Base-by-base conservation (phyloP, 208 protist species). In the Trypanosoma cruzi region DNA sequence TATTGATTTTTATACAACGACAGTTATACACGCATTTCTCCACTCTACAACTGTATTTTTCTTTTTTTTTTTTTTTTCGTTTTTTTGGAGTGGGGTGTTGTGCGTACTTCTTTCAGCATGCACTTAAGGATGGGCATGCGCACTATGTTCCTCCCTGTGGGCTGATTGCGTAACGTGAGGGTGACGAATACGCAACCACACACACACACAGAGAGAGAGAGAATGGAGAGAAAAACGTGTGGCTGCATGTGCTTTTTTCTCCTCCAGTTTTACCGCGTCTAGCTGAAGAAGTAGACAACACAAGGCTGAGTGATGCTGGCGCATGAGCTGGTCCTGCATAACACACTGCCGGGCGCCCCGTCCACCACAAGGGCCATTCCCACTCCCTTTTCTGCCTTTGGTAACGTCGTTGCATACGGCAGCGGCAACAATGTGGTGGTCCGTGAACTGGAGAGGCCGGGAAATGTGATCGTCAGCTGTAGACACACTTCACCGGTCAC, bases 351-450 rank as follows among this genome's bases (percentile, higher is more conserved):
- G 3, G 48, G 71, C n/a, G 68, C 84, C 1, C 80, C 84, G 1
- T 65, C 71, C 22, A 78, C 80, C 29, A 73, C 71, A 24, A 69
- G 84, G 13, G 80, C 77, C 2, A 57, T 68, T 52, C 63, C 80
- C 5, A 59, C 52, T 3, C 67, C 60, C 28, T n/a, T 86, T 28
- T 75, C 71, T 20, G 40, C 68, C 29, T 44, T 73, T 63, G 37
- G 50, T 7, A 69, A 64, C 31, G 42, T 55, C 22, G 49, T 89
- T 26, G 84, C 74, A 32, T 89, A 89, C 65, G 72, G 66, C 3
- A 82, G 68, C 50, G 80, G 74, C 5, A 80, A 69, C 54, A 61
- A 60, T 50, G 77, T 84, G 46, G 71, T 89, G 11, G 56, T 85
- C 28, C 67, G 68, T 16, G 52, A 68, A 36, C 22, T 70, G 28